Conservation (phyloP, 2,329 filamentous ascomycete species). For the Leptographium wingfieldii region DNA sequence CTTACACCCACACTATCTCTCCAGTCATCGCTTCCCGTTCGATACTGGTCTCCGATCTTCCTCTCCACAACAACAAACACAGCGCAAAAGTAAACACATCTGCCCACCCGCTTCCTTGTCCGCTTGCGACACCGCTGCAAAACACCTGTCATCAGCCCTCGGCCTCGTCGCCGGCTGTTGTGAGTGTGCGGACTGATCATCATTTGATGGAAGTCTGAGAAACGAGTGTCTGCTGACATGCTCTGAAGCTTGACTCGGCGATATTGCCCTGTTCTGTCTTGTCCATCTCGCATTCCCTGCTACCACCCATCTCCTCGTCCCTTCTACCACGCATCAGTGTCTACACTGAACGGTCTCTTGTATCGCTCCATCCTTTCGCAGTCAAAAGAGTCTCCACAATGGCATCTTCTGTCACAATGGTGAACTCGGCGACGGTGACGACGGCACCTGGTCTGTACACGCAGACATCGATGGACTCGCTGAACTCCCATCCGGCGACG, state of each 20-base stretch:
- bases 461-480: slow-evolving; percentile 56
- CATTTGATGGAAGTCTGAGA: slow-evolving; percentile 12
- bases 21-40: background rate
- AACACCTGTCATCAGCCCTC: slow-evolving; percentile 13
- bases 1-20: background rate
- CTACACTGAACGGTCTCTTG: background rate
- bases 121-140: background rate
- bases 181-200: slow-evolving; percentile 12
- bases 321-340: background rate
- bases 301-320: background rate
- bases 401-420: slow-evolving; percentile 9
- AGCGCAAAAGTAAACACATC: background rate
- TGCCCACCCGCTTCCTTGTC: background rate
- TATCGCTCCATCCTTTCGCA: background rate
- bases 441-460: slow-evolving; percentile 12
- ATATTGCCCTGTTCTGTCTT: slow-evolving; percentile 6
- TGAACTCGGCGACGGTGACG: slow-evolving; percentile 7
- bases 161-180: slow-evolving; percentile 14
- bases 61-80: background rate
- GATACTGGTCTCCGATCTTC: background rate
- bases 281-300: background rate
- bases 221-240: slow-evolving; percentile 11
- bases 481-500: slow-evolving; percentile 84
- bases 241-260: slow-evolving; percentile 10
- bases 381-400: background rate